phyloP scores from a whole-genome alignment of 2,329 filamentous ascomycete genomes.

The Arthroderma uncinatum region DNA sequence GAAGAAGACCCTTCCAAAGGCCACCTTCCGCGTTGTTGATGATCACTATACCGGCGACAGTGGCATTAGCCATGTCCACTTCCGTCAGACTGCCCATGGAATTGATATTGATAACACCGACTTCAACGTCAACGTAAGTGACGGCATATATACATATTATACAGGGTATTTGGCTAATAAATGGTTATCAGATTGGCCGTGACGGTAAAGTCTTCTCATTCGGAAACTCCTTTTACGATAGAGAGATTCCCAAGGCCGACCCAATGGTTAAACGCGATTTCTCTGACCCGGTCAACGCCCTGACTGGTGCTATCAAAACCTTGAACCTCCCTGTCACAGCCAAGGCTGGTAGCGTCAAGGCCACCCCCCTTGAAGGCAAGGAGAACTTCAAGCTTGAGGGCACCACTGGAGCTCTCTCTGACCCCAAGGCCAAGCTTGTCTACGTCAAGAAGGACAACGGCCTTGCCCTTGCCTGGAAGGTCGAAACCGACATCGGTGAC shows the following conservation, averaged over 20 bases:
- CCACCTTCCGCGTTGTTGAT: slow-evolving; percentile 9
- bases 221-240: slow-evolving; percentile 12
- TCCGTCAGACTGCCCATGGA: slow-evolving; percentile 12
- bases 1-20: slow-evolving; percentile 8
- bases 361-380: slow-evolving; percentile 6
- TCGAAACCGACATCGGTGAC: slow-evolving; percentile 14
- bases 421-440: slow-evolving; percentile 11
- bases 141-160: neutral
- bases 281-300: slow-evolving; percentile 10
- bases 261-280: slow-evolving; percentile 9
- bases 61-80: slow-evolving; percentile 11
- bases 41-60: slow-evolving; percentile 13
- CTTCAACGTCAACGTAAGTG: slow-evolving; percentile 13
- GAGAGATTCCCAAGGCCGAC: slow-evolving; percentile 10
- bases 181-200: slow-evolving; percentile 7
- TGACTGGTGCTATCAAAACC: slow-evolving; percentile 5
- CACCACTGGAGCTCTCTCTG: slow-evolving; percentile 11
- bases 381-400: slow-evolving; percentile 11
- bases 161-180: neutral
- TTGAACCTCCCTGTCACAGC: slow-evolving; percentile 9
- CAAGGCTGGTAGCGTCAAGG: slow-evolving; percentile 3
- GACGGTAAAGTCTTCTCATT: slow-evolving; percentile 13
- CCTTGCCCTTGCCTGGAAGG: slow-evolving; percentile 10
- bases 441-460: slow-evolving; percentile 12
- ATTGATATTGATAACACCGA: slow-evolving; percentile 13